Evolutionary conservation across 768 basidiomycete genomes (phyloP), one percentile per base, ranked within the genome.

Genomic region (Cytidiella melzeri): DNA sequence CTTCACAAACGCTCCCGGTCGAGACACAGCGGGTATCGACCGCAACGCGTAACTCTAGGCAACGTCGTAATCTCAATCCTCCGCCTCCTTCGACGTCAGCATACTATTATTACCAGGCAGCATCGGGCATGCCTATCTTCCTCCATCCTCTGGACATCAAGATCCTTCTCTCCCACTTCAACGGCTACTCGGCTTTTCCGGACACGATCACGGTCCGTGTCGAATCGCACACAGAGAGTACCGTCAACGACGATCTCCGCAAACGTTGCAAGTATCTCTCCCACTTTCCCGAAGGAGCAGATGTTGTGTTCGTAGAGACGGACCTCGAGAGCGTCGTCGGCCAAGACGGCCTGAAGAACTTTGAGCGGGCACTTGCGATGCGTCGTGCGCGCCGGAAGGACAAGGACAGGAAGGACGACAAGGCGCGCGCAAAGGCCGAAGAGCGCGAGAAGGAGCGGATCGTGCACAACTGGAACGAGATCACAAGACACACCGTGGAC

Each of bases 61-160:
- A 81, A 46, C 80, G 88, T 24, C 78, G 81, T 50, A 92, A 92
- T 62, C 66, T 92, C 56, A 92, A 92, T 58, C 87, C 89, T 1
- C 88, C 87, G 2, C 88, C 90, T 2, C 88, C 86, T 15, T 87
- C 88, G 15, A 87, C 88, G 13, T 86, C 90, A 9, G 86, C 91
- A 7, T 99, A 95, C 69, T 93, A 87, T 63, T 99, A 87, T 67
- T 99, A 98, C 65, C 96, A 98, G 65, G 87, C 92, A 15, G 82
- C 91, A 0, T 88, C 90, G 1, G 96, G 96, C 11, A 74, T 88
- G 49, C 87, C 92, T 9, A 76, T 96, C 57, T 99, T 89, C 73
- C 80, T 99, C 10, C 92, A 96, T 60, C 95, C 95, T 2, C 77
- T 99, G 25, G 95, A 99, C 64, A 97, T 96, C 67, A 87, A 84